Conservation (phyloP, 495 filamentous ascomycete species). For the Podospora appendiculata region DNA sequence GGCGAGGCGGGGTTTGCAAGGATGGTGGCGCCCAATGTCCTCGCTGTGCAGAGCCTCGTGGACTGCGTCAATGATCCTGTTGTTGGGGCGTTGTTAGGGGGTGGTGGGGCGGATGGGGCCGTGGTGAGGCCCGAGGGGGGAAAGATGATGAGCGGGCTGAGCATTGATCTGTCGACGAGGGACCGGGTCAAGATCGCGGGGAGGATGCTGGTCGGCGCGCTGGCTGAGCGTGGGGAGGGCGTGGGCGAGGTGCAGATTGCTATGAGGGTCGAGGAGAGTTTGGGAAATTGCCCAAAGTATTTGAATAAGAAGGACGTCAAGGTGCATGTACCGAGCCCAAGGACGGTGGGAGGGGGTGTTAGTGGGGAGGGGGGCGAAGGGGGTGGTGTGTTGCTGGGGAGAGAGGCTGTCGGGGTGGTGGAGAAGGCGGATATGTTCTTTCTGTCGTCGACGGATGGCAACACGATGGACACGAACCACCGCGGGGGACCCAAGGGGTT, state of each 20-base stretch:
- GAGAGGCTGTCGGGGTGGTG: conserved; percentile 50
- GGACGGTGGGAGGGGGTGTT: conserved; percentile 42
- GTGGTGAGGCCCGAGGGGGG: conserved; percentile 21
- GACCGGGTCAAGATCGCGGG: conserved; percentile 44
- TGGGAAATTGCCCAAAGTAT: conserved; percentile 83
- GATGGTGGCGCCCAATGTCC: conserved; percentile 46
- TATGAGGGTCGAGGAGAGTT: conserved; percentile 56
- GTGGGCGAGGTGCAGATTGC: conserved; percentile 48
- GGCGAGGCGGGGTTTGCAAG: conserved; percentile 59
- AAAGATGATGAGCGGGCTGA: conserved; percentile 50
- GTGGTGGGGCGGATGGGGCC: conserved; percentile 18
- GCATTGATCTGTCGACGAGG: conserved; percentile 59
- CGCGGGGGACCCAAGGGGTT: conserved; percentile 71
- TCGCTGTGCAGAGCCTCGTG: conserved; percentile 53
- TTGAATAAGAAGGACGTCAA: conserved; percentile 62
- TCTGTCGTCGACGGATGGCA: conserved; percentile 55
- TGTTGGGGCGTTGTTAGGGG: conserved; percentile 41
- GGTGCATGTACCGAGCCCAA: conserved; percentile 43
- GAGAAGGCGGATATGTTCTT: conserved; percentile 68
- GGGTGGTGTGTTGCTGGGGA: conserved; percentile 35
- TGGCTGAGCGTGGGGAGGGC: conserved; percentile 19
- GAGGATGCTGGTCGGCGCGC: conserved; percentile 49
- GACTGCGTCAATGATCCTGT: conserved; percentile 59
- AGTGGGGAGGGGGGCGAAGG: conserved; percentile 37
- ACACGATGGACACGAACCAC: conserved; percentile 79